Conservation (phyloP, 2,329 filamentous ascomycete genomes). For the Pseudopyrenochaeta lycopersici region DNA sequence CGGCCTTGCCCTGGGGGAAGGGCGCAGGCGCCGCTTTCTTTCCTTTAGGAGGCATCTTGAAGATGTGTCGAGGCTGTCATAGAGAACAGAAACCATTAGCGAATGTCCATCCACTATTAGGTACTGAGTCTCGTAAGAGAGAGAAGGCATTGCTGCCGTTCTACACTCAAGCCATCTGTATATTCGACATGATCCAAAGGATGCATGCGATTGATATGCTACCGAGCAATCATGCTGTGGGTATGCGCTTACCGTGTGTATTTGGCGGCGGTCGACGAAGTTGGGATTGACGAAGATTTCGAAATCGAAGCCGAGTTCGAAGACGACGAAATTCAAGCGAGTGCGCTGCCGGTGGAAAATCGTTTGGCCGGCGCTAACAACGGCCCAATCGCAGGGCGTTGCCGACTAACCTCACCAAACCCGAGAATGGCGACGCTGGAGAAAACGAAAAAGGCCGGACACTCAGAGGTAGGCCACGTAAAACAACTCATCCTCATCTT, state of each 20-base stretch:
- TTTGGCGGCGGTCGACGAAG: slow-evolving; percentile 46
- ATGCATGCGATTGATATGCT: slow-evolving; percentile 45
- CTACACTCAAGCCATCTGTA: slow-evolving; percentile 51
- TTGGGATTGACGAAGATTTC: slow-evolving; percentile 37
- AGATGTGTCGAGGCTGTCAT: slow-evolving; percentile 87
- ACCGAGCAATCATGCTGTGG: slow-evolving; percentile 39
- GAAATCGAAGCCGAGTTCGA: slow-evolving; percentile 22
- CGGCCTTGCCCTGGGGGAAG: slow-evolving; percentile 73
- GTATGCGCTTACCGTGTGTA: slow-evolving; percentile 50
- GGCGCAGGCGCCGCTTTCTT: slow-evolving; percentile 98
- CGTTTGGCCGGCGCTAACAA: slow-evolving; percentile 23
- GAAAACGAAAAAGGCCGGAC: neutral
- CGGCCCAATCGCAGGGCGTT: slow-evolving; percentile 20
- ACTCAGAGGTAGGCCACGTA: neutral
- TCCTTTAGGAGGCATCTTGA: slow-evolving; percentile 74
- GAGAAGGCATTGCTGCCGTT: slow-evolving; percentile 47
- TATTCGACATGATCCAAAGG: slow-evolving; percentile 41
- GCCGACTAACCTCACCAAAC: slow-evolving; percentile 6
- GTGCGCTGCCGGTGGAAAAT: slow-evolving; percentile 15
- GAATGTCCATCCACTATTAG: slow-evolving; percentile 74
- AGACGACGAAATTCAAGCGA: slow-evolving; percentile 33
- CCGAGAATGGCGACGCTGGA: neutral
- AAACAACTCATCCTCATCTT: slow-evolving; percentile 55
- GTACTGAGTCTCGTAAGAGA: slow-evolving; percentile 50
- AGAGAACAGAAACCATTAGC: slow-evolving; percentile 99